Conservation (phyloP, 768 basidiomycete genomes). For the Suillus alpinus region DNA sequence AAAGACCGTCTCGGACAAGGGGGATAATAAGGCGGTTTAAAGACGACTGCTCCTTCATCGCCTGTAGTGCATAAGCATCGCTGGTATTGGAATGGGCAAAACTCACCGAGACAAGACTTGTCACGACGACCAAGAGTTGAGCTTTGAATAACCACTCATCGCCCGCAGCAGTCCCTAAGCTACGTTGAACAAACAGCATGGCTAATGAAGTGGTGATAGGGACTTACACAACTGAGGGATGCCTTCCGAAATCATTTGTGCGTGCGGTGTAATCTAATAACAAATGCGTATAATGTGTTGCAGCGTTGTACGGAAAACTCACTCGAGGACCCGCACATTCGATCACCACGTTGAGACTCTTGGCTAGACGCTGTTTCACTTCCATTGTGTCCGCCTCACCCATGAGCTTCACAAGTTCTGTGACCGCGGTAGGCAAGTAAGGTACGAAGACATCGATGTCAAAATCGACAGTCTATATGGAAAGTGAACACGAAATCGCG, state of each 20-base stretch:
- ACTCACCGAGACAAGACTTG: slow-evolving; percentile 64
- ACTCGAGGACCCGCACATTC: slow-evolving; percentile 42
- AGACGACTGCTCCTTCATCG: slow-evolving; percentile 61
- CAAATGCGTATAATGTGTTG: slow-evolving; percentile 1
- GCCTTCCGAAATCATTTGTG: slow-evolving; percentile 56
- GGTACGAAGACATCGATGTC: slow-evolving; percentile 63
- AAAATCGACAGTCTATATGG: slow-evolving; percentile 59
- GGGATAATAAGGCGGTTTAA: slow-evolving; percentile 58
- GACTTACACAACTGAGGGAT: slow-evolving; percentile 70
- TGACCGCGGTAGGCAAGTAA: slow-evolving; percentile 57
- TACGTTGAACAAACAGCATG: slow-evolving; percentile 11
- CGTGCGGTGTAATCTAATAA: slow-evolving; percentile 64
- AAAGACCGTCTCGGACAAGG: slow-evolving; percentile 62
- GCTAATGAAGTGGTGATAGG: background rate
- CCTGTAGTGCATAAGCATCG: slow-evolving; percentile 38
- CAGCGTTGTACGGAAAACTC: slow-evolving; percentile 7
- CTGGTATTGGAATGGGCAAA: background rate
- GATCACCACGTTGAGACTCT: slow-evolving; percentile 67
- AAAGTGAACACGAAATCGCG: slow-evolving; percentile 3
- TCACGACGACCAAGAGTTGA: slow-evolving; percentile 66
- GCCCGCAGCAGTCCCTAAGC: slow-evolving; percentile 62
- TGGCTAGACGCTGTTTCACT: slow-evolving; percentile 71
- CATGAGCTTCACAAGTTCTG: slow-evolving; percentile 67
- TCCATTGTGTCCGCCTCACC: slow-evolving; percentile 74
- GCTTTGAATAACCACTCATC: slow-evolving; percentile 72